Evolutionary conservation across 148 eudicot genomes (phyloP), one percentile per base, ranked within the genome.

Genomic region (Heliamphora exappendiculata): DNA sequence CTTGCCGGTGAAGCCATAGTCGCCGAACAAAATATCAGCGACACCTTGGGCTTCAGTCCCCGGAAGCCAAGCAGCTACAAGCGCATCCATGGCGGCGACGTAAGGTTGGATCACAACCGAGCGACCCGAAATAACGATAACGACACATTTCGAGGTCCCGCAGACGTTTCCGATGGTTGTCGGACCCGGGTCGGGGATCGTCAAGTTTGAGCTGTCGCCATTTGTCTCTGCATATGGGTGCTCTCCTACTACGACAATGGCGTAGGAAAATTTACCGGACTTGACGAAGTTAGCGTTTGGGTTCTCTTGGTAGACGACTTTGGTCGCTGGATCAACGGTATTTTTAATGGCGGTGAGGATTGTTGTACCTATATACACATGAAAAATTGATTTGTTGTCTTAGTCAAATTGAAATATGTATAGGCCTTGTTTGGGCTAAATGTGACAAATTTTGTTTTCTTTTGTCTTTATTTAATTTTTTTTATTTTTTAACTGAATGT

Each of bases 31-130:
- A 72, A 84, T 84, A 76, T 87, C 89, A 3, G 92, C 81, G 20
- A 87, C 83, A 13, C 92, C 92, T 82, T 85, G 85, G 19, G 90
- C 92, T 77, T 89, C 92, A 5, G 82, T 79, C 17, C 92, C 92
- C 12, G 90, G 92, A 67, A 89, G 81, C 89, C 89, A 89, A 5
- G 92, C 92, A 54, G 90, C 89, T 65, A 89, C 83, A 14, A 89
- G 80, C 19, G 90, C 87, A 31, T 83, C 85, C 0, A 83, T 85
- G 2, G 67, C 60, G 8, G 77, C 67, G 28, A 89, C 49, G 28
- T 87, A 82, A 1, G 89, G 92, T 53, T 87, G 73, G 49, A 89
- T 73, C 73, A 85, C 84, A 5, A 89, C 82, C 0, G 90, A 90
- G 3, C 90, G 85, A 0, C 90, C 92, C 3, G 84, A 79, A 59